Evolutionary conservation across 2,329 filamentous ascomycete genomes (phyloP), one percentile per base, ranked within the genome.

Genomic region (Colletotrichum cereale): DNA sequence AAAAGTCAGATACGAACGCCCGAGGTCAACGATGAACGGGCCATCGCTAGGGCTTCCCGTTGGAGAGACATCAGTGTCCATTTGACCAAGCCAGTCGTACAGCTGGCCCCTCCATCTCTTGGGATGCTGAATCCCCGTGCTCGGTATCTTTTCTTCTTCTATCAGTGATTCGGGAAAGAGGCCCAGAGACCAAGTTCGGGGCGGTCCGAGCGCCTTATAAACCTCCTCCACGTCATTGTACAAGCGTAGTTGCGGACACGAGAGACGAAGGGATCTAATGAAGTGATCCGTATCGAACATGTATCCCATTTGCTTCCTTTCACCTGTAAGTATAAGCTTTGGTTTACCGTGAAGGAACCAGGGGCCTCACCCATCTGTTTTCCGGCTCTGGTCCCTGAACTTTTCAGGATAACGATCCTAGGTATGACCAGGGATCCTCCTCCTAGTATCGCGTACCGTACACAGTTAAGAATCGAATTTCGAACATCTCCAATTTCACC

Each of bases 381-480:
- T 42, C 76, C 75, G 16, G 75, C 3, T 72, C 3, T 36, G 18
- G 79, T 73, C 65, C 80, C 75, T 16, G 75, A 75, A 16, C 77
- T 75, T 64, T 80, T 79, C 47, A 80, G 78, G 48, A 79, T 61
- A 2, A 77, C 75, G 69, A 83, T 82, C 4, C 78, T 78, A 2
- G 82, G 82, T 12, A 83, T 53, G 10, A 83, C 80, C 5, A 83
- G 52, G 1, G 78, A 78, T 50, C 75, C 82, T 3, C 81, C 82
- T 24, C 76, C 81, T 60, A 77, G 76, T 56, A 83, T 82, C 3
- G 81, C 77, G 61, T 82, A 84, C 14, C 82, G 78, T 5, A 83
- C 77, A 71, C 82, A 83, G 66, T 82, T 82, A 6, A 84, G 75
- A 38, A 84, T 81, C 73, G 81, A 80, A 67, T 82, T 82, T 29